Evolutionary conservation across 108 stramenopile genomes (phyloP), one percentile per base, ranked within the genome.

Genomic region (Nitzschia inconspicua): DNA sequence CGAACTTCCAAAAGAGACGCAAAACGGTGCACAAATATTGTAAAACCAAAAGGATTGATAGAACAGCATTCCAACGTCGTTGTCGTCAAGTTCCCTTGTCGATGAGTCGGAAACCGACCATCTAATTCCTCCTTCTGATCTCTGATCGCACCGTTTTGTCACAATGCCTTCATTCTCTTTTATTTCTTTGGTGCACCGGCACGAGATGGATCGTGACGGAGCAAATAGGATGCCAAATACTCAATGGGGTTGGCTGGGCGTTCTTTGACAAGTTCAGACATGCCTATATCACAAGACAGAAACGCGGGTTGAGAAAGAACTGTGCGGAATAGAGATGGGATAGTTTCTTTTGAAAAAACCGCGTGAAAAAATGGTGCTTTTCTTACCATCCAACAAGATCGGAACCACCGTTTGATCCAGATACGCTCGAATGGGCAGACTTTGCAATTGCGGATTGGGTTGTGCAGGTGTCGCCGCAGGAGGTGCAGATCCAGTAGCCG

Each of bases 321-420:
- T 0, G 31, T 36, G 18, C 13, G 52, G 31, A 39, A 0, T 1
- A 39, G 11, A 39, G 11, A 39, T 0, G 11, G n/a, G 1, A 14
- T 0, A 39, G 14, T 14, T 39, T 1, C 0, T n/a, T 14, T 1
- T 39, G n/a, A 39, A 1, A 39, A 39, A 14, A 14, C 37, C 37
- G n/a, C 11, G n/a, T 39, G 37, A 39, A 14, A 39, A 1, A 14
- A 1, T 39, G 1, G 37, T 11, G 11, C 37, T 14, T 39, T 39
- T n/a, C 83, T 43, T 57, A 84, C 83, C 98, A 65, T 98, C 97
- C 42, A 98, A 67, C 23, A 99, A 66, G 66, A 99, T 91, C 16
- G 98, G 98, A 73, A 99, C 97, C 13, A 98, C 98, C 10, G 98
- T 99, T 58, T 98, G 97, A 80, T 99, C 98, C 47, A 99, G 80